Evolutionary conservation across 139 green algal species (phyloP).

Genomic region (Asterochloris sp.): DNA sequence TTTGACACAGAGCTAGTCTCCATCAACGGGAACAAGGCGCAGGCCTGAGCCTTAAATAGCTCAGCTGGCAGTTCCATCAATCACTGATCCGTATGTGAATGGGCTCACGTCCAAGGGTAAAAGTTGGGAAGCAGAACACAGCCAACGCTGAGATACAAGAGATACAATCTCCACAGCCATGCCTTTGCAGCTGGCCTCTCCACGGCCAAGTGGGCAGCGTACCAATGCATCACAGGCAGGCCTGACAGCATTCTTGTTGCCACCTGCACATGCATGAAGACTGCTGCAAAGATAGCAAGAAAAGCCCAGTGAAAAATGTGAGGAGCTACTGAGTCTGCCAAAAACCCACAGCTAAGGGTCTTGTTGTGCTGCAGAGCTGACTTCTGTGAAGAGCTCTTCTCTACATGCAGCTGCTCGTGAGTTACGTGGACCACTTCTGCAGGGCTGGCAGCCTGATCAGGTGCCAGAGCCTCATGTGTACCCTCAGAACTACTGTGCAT

Average conservation of each 20-base stretch:
- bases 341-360: background rate
- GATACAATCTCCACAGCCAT: constrained; percentile 54
- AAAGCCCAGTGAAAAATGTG: constrained; percentile 74
- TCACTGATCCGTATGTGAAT: background rate
- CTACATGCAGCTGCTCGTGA: background rate
- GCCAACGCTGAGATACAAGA: constrained; percentile 52
- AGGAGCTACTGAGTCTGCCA: constrained; percentile 30
- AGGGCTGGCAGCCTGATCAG: background rate
- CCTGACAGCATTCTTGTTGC: constrained; percentile 70
- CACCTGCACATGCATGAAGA: constrained; percentile 88
- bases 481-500: no score
- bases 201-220: constrained; percentile 27
- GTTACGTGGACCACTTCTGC: background rate
- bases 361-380: background rate
- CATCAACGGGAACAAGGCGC: background rate
- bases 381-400: background rate
- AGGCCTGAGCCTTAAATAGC: background rate
- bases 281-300: constrained; percentile 45
- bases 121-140: constrained; percentile 73
- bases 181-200: background rate
- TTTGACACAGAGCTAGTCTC: constrained; percentile 22
- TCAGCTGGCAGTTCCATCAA: background rate
- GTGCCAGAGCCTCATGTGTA: no score
- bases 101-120: constrained; percentile 67
- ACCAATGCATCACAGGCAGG: constrained; percentile 76